Conservation (phyloP, 2,329 filamentous ascomycete genomes). For the Trichoderma gracile region DNA sequence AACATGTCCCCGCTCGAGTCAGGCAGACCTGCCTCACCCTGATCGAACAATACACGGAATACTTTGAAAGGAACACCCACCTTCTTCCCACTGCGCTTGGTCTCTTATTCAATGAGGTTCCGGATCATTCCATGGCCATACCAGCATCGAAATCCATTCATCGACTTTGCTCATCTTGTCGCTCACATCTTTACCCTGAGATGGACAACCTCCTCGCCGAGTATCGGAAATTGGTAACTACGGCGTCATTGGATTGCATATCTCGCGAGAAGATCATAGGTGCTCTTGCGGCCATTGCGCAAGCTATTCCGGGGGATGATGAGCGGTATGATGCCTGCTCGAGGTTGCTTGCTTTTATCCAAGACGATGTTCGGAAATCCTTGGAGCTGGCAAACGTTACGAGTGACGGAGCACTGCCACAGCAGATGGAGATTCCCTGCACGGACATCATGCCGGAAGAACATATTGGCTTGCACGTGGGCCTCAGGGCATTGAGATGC, state of each 20-base stretch:
- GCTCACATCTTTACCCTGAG: slow-evolving; percentile 66
- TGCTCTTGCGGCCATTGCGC: slow-evolving; percentile 73
- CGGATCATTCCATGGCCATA: slow-evolving; percentile 61
- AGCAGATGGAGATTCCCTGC: slow-evolving; percentile 30
- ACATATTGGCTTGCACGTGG: slow-evolving; percentile 49
- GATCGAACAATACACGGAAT: slow-evolving; percentile 72
- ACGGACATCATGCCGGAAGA: slow-evolving; percentile 42
- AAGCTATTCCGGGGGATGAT: slow-evolving; percentile 63
- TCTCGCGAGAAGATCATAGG: slow-evolving; percentile 73
- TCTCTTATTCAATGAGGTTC: slow-evolving; percentile 70
- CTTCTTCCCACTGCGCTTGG: slow-evolving; percentile 70
- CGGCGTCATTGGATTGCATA: slow-evolving; percentile 58
- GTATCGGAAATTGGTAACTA: slow-evolving; percentile 64
- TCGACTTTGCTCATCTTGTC: slow-evolving; percentile 73
- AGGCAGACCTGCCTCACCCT: slow-evolving; percentile 69
- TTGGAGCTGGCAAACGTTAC: slow-evolving; percentile 30
- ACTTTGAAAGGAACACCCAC: slow-evolving; percentile 69
- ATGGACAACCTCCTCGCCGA: slow-evolving; percentile 69
- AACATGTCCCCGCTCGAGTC: slow-evolving; percentile 60
- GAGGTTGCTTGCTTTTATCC: slow-evolving; percentile 61
- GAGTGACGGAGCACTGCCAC: neutral
- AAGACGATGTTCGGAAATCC: slow-evolving; percentile 51
- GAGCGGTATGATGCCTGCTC: slow-evolving; percentile 56
- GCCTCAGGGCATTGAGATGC: slow-evolving; percentile 63
- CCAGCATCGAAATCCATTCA: slow-evolving; percentile 73